Conservation (phyloP, 768 basidiomycete genomes). For the Leccinum subgranulosum region DNA sequence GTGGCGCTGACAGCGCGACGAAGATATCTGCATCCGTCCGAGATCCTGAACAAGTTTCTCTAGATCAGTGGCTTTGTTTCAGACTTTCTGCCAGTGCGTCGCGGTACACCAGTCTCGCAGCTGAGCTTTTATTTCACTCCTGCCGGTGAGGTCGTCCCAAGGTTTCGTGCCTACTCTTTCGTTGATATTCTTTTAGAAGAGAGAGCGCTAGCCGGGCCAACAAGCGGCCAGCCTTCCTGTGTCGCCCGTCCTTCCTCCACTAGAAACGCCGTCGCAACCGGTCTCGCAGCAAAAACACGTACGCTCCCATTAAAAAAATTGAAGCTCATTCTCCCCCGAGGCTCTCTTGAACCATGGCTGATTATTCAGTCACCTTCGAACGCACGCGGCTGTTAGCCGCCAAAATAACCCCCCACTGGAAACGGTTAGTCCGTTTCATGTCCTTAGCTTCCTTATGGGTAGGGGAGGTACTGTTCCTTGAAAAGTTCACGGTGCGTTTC, state of each 20-base stretch:
- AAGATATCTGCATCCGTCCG: too few species aligned
- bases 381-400: conserved; percentile 14
- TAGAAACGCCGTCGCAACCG: neutral
- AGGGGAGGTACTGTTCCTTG: too few species aligned
- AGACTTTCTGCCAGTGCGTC: conserved; percentile 22
- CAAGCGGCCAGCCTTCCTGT: neutral
- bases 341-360: neutral
- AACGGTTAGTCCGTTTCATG: conserved; percentile 5
- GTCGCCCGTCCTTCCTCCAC: conserved; percentile 5
- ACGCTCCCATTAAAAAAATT: neutral
- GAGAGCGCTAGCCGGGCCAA: neutral
- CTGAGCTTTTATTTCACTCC: conserved; percentile 21
- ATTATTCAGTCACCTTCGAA: conserved; percentile 8
- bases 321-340: neutral
- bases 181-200: conserved; percentile 8
- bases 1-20: too few species aligned
- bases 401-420: conserved; percentile 12
- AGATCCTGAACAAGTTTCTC: too few species aligned
- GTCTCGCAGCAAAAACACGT: neutral
- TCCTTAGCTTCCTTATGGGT: neutral
- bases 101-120: conserved; percentile 6
- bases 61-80: conserved; percentile 27
- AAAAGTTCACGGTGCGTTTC: too few species aligned
- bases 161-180: conserved; percentile 13
- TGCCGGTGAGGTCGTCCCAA: conserved; percentile 4